phyloP scores from a whole-genome alignment of 441 rosid species.

The Erodium texanum region DNA sequence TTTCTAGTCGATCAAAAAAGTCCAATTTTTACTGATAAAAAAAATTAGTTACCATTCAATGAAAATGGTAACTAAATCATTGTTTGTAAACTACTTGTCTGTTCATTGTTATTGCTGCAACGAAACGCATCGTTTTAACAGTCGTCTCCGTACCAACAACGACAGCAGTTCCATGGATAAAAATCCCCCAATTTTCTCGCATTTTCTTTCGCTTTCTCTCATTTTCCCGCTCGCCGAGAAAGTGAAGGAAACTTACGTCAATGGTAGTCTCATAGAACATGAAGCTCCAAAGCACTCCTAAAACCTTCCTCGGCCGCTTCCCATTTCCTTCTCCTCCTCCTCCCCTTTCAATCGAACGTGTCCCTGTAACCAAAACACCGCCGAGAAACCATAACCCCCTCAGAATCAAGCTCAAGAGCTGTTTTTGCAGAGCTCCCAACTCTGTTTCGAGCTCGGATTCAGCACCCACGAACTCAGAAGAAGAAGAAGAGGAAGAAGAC shows the following conservation, averaged over 20 bases:
- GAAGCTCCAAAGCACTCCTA: not conserved
- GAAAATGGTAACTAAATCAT: too few relatives aligned
- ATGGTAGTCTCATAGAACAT: not conserved
- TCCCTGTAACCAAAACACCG: not conserved
- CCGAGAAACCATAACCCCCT: not conserved
- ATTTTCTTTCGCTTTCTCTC: conserved; percentile 1
- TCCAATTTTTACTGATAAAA: too few relatives aligned
- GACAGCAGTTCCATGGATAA: not conserved
- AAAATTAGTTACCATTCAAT: too few relatives aligned
- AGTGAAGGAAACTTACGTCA: not conserved
- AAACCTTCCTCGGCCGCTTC: not conserved
- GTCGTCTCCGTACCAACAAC: not conserved
- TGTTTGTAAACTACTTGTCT: too few relatives aligned
- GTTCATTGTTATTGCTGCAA: not conserved
- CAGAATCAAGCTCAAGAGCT: not conserved
- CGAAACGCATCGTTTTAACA: not conserved
- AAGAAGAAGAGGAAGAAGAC: not conserved
- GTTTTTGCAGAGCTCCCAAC: not conserved
- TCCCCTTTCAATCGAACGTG: not conserved
- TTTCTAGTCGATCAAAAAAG: too few relatives aligned
- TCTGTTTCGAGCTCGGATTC: not conserved
- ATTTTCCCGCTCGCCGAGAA: conserved; percentile 3
- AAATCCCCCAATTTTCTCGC: not conserved
- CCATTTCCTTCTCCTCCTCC: not conserved
- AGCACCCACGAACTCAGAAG: too few relatives aligned